Percentiles rank a stretch among this genome's conserved stretches.
Conservation (phyloP, 805 yeast genomes). For the Nakazawaea populi region DNA sequence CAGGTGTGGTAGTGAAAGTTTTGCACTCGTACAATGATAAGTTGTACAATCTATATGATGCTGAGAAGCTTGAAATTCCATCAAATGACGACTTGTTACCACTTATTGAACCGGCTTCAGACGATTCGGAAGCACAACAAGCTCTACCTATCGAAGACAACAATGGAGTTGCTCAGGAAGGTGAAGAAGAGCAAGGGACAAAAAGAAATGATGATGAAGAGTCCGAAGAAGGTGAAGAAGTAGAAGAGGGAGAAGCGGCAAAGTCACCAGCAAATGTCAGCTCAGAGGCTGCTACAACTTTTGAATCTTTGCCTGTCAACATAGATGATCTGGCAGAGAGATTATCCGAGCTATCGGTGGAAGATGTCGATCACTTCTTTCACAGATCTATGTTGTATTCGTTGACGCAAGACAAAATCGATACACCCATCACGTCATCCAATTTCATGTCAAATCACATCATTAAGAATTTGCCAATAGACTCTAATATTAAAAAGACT, state of each 20-base stretch:
- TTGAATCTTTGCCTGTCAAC: conserved; percentile 4
- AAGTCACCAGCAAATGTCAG: no score
- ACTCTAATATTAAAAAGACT: conserved; percentile 68
- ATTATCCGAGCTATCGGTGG: conserved; percentile 37
- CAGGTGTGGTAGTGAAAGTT: conserved; percentile 76
- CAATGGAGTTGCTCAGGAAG: no score
- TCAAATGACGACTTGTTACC: conserved; percentile 20
- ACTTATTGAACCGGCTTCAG: neutral
- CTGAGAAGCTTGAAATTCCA: conserved; percentile 39
- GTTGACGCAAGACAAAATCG: conserved; percentile 48
- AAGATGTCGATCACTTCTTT: conserved; percentile 73
- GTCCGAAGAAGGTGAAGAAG: no score
- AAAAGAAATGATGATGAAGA: no score
- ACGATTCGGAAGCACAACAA: neutral
- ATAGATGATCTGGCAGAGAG: conserved; percentile 29
- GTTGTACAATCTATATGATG: conserved; percentile 46
- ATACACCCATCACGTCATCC: conserved; percentile 67
- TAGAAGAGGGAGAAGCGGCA: no score
- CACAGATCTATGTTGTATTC: conserved; percentile 66
- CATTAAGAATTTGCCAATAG: conserved; percentile 67
- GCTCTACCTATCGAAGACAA: no score
- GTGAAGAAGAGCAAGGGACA: no score
- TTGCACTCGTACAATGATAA: conserved; percentile 67
- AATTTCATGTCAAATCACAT: conserved; percentile 68
- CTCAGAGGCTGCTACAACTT: neutral